Conservation (phyloP, 768 basidiomycete genomes). For the Coprinellus micaceus region DNA sequence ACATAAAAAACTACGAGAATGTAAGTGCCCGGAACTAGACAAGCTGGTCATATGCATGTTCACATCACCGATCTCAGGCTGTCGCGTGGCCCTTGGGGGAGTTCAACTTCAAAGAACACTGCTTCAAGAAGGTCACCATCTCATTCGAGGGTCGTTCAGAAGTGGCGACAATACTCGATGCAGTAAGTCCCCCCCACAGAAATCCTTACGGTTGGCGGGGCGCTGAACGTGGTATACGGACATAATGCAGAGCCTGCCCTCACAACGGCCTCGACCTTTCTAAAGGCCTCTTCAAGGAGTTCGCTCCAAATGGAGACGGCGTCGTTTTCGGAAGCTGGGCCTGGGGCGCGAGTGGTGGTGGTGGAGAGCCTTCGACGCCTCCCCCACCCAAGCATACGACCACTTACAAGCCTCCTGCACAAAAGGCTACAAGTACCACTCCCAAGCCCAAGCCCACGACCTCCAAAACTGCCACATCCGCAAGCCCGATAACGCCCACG, state of each 20-base stretch:
- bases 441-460: background rate
- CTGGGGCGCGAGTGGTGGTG: background rate
- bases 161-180: background rate
- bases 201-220: background rate
- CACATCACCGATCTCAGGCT: background rate
- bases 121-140: background rate
- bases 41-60: background rate
- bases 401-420: background rate
- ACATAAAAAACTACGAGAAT: background rate
- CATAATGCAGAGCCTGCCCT: slow-evolving; percentile 2
- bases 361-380: background rate
- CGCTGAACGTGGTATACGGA: background rate
- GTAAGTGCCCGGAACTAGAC: background rate
- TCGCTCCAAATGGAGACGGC: background rate
- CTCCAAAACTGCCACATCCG: background rate
- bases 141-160: background rate
- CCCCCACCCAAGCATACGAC: background rate
- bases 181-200: too few relatives aligned
- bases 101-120: background rate
- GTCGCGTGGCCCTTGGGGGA: background rate
- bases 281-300: background rate
- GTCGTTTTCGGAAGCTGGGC: background rate
- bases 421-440: background rate
- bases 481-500: background rate
- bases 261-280: slow-evolving; percentile 4